Base-by-base conservation (phyloP, 1,284 basidiomycete species). In the Marasmius oreades region DNA sequence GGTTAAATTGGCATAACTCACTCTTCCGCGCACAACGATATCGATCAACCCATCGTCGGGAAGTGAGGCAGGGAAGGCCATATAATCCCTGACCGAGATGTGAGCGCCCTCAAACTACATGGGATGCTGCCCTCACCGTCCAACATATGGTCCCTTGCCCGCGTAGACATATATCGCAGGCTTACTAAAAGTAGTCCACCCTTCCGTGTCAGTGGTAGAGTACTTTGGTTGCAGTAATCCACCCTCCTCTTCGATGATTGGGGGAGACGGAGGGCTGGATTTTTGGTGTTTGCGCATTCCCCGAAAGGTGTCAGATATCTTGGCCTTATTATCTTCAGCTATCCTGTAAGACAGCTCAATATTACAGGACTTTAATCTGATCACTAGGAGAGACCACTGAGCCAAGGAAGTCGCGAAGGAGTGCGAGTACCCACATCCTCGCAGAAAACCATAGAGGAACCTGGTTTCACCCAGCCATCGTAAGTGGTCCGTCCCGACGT, bases 401-500 rank as follows among this genome's bases (percentile, higher is more conserved):
- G 28, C 36, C 58, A 42, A 42, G 42, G 16, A 2, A n/a, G 34
- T 5, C 39, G 3, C 24, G 53, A 39, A 53, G 34, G 42, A 24
- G 18, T 42, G 22, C 44, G 47, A 50, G 43, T 4, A 66, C 80
- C 63, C 64, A 88, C 88, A 64, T 64, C 89, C 92, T 53, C 85
- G 80, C 1, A 98, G 66, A 68, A 88, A 89, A 3, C 95, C 95
- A 53, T 87, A 76, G n/a, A 91, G 67, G 72, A 98, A 99, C 1
- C 96, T 86, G 7, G 82, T 77, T 67, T 94, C 91, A n/a, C 96
- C 96, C 82, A 99, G 87, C 86, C 93, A 97, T 2, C 96, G 84
- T 46, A 95, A 70, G 64, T 91, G 75, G 58, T 98, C 95, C 0
- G 95, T 98, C 16, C 92, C 88, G 46, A 92, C 71, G 69, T 96